These are phyloP conservation scores for Effrenium voratum DNA, from an alignment of 73 alveolate genomes.

Conservation along the genomic window DNA sequence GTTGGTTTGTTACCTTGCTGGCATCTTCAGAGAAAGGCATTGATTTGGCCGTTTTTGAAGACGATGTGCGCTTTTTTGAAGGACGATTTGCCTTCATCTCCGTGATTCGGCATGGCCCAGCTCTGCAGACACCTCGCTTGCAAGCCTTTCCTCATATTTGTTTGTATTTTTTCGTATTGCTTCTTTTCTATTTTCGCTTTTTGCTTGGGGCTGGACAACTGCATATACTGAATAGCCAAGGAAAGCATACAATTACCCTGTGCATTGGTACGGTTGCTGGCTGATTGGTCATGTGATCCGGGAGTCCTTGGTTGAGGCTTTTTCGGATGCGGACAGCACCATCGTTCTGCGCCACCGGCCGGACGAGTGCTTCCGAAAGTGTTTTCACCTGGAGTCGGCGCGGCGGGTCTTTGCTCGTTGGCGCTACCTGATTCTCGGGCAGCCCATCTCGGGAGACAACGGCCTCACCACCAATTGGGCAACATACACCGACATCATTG, in stretches of 20 bases:
- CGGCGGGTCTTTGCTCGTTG: not conserved
- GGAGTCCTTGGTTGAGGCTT: not conserved
- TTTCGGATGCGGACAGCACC: conserved; percentile 6
- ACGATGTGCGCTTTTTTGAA: not conserved
- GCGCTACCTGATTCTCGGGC: conserved; percentile 33
- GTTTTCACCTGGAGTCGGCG: conserved; percentile 27
- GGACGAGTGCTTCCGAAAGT: conserved; percentile 42
- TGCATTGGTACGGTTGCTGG: conserved; percentile 54
- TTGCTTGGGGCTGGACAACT: no score
- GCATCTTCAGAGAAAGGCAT: not conserved
- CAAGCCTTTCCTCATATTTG: no score
- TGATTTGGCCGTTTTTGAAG: not conserved
- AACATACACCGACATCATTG: conserved; percentile 43
- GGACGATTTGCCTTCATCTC: conserved; percentile 27
- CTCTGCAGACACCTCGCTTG: no score
- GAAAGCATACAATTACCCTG: not conserved
- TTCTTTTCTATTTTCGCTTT: not conserved
- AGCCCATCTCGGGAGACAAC: conserved; percentile 18
- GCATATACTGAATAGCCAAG: no score
- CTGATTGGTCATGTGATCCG: conserved; percentile 26
- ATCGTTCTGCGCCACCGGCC: conserved; percentile 44
- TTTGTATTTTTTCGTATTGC: not conserved
- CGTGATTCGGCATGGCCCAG: not conserved
- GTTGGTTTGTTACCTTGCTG: conserved; percentile 53
- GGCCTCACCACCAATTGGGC: conserved; percentile 54